Evolutionary conservation across 306 rosid species (phyloP).

Genomic region (Hippophae tibetana): DNA sequence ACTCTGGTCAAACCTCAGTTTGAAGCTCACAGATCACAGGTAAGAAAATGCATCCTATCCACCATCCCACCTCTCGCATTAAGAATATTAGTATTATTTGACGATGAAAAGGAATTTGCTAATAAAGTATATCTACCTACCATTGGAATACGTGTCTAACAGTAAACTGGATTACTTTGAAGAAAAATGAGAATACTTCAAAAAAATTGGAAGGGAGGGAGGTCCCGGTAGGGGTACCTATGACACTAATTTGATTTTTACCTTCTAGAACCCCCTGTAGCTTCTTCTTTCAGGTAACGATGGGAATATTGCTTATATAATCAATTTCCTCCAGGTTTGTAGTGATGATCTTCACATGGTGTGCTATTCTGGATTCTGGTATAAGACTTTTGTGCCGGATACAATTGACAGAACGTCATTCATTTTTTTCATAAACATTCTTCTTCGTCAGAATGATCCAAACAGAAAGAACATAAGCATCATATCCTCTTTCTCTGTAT

Average conservation of each 20-base stretch:
- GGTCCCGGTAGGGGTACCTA: neutral
- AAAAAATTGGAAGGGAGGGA: neutral
- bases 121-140: neutral
- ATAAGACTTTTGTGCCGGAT: neutral
- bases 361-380: neutral
- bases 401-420: neutral
- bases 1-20: conserved; percentile 91
- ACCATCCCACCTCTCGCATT: neutral
- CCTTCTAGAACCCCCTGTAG: neutral
- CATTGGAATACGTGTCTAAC: too few species aligned
- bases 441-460: neutral
- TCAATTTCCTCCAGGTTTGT: neutral
- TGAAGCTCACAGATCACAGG: conserved; percentile 89
- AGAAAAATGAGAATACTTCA: neutral
- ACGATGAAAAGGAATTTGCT: neutral
- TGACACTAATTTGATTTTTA: neutral
- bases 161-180: too few species aligned
- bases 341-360: neutral
- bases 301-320: neutral
- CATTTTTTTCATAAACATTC: neutral
- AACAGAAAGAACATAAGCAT: neutral
- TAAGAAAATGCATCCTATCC: conserved; percentile 23
- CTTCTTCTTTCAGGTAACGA: neutral
- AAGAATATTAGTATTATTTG: neutral
- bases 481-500: too few species aligned